These are phyloP conservation scores for Erodium trifolium DNA, from an alignment of 441 rosid genomes.

Conservation along the genomic window DNA sequence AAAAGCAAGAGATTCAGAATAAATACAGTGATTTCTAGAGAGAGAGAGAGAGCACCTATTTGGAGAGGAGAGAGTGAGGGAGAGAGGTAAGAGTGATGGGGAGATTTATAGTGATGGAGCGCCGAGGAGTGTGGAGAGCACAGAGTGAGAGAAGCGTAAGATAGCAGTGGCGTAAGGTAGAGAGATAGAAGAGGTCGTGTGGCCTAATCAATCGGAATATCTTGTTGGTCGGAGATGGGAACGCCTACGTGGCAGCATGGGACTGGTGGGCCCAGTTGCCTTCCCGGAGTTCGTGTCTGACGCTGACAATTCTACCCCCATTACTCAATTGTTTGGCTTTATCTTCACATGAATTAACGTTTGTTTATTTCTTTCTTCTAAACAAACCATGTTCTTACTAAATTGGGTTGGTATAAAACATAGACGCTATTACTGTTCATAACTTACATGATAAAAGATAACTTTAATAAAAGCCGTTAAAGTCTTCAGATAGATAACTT, in stretches of 20 bases:
- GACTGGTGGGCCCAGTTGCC: neutral
- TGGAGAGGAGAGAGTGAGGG: constrained; percentile 7
- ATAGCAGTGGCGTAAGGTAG: constrained; percentile 2
- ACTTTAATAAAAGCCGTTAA: too few relatives aligned
- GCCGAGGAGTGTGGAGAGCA: too few relatives aligned
- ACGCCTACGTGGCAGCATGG: neutral
- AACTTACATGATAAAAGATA: too few relatives aligned
- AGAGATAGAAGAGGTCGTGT: neutral
- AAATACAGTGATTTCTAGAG: neutral
- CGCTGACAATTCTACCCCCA: too few relatives aligned
- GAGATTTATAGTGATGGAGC: neutral
- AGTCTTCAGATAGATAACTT: too few relatives aligned
- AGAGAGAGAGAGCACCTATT: neutral
- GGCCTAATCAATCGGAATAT: neutral
- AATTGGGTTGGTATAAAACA: too few relatives aligned
- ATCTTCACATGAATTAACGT: too few relatives aligned
- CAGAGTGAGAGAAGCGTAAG: neutral
- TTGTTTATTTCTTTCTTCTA: too few relatives aligned
- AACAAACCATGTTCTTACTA: too few relatives aligned
- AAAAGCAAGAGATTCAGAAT: neutral
- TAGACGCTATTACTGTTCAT: too few relatives aligned
- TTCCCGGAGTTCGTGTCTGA: too few relatives aligned
- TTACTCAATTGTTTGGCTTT: too few relatives aligned
- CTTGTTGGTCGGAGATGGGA: neutral
- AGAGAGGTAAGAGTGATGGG: neutral